Evolutionary conservation across 495 filamentous ascomycete species (phyloP), one percentile per base, ranked within the genome.

Genomic region (Lichina pygmaea): DNA sequence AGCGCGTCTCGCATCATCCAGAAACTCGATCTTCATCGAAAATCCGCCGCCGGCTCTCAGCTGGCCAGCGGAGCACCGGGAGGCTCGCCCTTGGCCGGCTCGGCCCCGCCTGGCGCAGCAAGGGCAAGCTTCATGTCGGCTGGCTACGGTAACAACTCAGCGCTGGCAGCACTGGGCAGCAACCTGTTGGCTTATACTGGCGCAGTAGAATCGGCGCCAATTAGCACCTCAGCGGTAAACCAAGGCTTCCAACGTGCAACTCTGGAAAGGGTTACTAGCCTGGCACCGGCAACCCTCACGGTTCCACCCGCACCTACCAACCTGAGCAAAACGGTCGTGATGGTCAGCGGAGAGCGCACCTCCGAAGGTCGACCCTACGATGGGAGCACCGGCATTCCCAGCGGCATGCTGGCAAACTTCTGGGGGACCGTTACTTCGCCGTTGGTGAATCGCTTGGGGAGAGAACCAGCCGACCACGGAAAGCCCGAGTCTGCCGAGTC

Each of bases 391-490:
- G 67, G 70, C 3, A 73, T 89, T 65, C 79, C 83, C 0, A 78
- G 74, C 47, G 84, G 80, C 15, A 72, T 91, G 51, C 74, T 92
- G 68, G 85, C 84, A 15, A 94, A 94, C 53, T 63, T 89, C 45
- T 94, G 85, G 85, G 85, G 85, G 41, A 86, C 75, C 59, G 74
- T 72, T 36, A 75, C 84, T 37, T 91, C 82, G 78, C 74, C 78
- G 7, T 75, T 78, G 46, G 62, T 85, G 30, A 81, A 82, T 51
- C 67, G 68, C 11, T 55, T 80, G 13, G 69, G 75, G 50, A 53
- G 60, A 38, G 30, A 38, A 8, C 46, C 34, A 4, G 7, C 13
- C 15, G 13, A 47, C 16, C 33, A 24, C 33, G 32, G 17, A 34
- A 36, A 30, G n/a, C 33, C 8, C 9, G 39, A 11, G 5, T 17